A percentile compares a stretch with the other conserved stretches of the same genome.
Evolutionary conservation across 495 filamentous ascomycete species (phyloP).

Genomic region (Hyaloscypha bicolor): DNA sequence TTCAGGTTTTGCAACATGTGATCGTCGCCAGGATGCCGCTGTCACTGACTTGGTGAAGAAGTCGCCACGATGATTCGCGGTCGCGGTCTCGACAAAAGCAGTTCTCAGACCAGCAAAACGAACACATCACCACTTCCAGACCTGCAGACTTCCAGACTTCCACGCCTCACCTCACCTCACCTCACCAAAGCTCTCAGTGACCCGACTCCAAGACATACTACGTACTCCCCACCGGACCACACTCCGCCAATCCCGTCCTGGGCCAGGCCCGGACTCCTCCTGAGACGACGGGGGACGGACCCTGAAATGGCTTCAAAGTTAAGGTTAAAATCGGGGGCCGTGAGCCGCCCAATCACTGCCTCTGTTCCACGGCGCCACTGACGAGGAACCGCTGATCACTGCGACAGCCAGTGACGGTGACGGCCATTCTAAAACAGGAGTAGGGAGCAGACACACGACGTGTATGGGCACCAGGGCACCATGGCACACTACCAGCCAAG

Average conservation of each 20-base stretch:
- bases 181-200: neutral
- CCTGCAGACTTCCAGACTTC: too few relatives aligned
- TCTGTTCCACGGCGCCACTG: neutral
- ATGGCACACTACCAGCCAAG: neutral
- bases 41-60: neutral
- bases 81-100: neutral
- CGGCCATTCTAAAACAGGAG: constrained; percentile 3
- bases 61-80: neutral
- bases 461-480: constrained; percentile 7
- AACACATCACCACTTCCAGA: too few relatives aligned
- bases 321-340: neutral
- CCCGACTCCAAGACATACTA: neutral
- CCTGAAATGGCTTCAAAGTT: neutral
- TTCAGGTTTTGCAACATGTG: neutral
- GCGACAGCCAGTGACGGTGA: too few relatives aligned
- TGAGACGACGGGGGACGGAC: neutral
- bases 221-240: neutral
- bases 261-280: neutral
- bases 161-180: neutral
- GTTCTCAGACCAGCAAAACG: neutral
- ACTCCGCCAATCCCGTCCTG: neutral
- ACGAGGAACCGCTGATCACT: neutral
- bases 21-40: constrained; percentile 2
- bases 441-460: neutral
- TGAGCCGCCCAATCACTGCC: neutral